These are phyloP conservation scores for Xylariaceae sp. DNA, from an alignment of 2,329 filamentous ascomycete genomes.

Conservation along the genomic window DNA sequence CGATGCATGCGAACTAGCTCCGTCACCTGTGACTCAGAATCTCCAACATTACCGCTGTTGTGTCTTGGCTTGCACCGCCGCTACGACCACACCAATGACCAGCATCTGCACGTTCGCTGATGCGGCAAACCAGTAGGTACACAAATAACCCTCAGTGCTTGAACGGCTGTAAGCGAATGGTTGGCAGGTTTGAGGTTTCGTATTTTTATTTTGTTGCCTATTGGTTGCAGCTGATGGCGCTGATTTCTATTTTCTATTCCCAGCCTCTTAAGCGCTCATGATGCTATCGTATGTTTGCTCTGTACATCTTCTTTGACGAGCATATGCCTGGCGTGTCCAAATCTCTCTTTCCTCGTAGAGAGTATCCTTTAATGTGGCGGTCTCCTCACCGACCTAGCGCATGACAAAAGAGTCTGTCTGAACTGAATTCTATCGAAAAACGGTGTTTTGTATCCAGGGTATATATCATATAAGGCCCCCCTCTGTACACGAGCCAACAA, in stretches of 20 bases:
- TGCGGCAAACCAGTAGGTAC: background rate
- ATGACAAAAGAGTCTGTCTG: background rate
- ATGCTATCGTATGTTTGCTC: background rate
- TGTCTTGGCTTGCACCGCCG: background rate
- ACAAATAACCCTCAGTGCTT: constrained; percentile 1
- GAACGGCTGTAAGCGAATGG: background rate
- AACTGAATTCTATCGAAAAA: constrained; percentile 9
- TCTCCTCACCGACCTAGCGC: background rate
- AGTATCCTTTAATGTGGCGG: background rate
- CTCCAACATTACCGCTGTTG: constrained; percentile 5
- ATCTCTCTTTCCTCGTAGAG: background rate
- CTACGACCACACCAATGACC: background rate
- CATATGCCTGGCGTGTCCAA: background rate
- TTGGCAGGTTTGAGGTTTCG: background rate
- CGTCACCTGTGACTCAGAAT: background rate
- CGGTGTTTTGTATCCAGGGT: constrained; percentile 4
- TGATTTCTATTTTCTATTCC: constrained; percentile 9
- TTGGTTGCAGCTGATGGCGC: background rate
- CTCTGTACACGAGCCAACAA: constrained; percentile 6
- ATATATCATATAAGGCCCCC: constrained; percentile 6
- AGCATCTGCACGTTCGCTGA: constrained; percentile 4
- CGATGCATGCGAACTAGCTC: background rate
- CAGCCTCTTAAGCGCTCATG: constrained; percentile 9
- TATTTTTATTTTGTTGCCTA: constrained; percentile 2
- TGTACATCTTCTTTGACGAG: background rate